Evolutionary conservation across 129 eudicot genomes (phyloP), one percentile per base, ranked within the genome.

Genomic region (Lactuca sativa): DNA sequence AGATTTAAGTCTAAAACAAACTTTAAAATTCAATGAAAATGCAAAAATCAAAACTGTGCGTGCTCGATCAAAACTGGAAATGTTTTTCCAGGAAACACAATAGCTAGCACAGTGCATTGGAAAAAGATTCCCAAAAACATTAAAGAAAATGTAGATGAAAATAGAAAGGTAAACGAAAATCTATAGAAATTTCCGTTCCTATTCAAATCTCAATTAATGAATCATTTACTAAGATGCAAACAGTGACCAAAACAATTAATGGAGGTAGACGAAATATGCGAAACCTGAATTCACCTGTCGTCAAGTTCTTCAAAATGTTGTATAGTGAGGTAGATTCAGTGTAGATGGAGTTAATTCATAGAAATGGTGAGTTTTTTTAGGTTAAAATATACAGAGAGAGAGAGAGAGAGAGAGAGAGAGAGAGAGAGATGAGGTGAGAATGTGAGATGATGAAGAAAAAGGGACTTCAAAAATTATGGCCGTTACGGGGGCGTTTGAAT

Each of bases 401-500:
- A 67, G 59, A 17, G 54, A 40, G 70, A 64, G 58, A 32, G 74
- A 21, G 65, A 25, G 72, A 69, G 69, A 44, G 73, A 48, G 73
- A 18, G 55, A 61, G 73, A 65, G 76, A 58, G 41, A 32, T 43
- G 11, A 11, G 7, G 71, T 44, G 62, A 40, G 11, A 59, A 54
- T 14, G 54, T 34, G 51, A 13, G 77, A 72, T 9, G 62, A 67
- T 40, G 43, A 63, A 15, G 54, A 60, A 57, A 76, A 30, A 32
- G 60, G 56, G 40, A 67, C 64, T 69, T 58, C 54, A 78, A 78
- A 74, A 56, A 61, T 61, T 77, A 64, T 82, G 86, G 83, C 86
- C 82, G 83, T 82, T 78, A 74, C 64, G 72, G 70, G 59, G 32
- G 62, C 74, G 77, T 82, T 77, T 78, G 86, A 82, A 82, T 73